Conservation (phyloP, 2,329 filamentous ascomycete genomes). For the Xylariaceae sp. region DNA sequence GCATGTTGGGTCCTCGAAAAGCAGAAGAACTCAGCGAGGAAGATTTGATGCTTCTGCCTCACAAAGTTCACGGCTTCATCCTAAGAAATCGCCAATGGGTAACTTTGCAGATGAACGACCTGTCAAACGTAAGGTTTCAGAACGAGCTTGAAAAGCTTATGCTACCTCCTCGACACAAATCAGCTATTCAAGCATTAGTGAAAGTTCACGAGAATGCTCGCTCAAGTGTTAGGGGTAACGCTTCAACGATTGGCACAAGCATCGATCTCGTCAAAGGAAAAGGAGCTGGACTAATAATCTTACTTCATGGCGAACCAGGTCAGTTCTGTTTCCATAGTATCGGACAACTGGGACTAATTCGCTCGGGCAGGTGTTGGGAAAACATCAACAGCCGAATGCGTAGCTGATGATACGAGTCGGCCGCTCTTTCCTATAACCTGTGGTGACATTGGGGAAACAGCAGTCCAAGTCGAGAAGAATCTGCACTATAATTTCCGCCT, state of each 20-base stretch:
- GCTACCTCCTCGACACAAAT: conserved; percentile 9
- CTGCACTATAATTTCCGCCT: conserved; percentile 6
- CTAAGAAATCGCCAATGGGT: conserved; percentile 8
- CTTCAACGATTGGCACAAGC: background rate
- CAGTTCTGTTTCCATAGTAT: background rate
- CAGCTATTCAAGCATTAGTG: conserved; percentile 10
- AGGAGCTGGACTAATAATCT: conserved; percentile 10
- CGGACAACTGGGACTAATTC: background rate
- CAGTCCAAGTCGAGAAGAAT: conserved; percentile 8
- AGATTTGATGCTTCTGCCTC: conserved; percentile 6
- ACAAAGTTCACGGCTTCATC: conserved; percentile 3
- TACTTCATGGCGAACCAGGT: conserved; percentile 16
- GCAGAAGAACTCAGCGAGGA: background rate
- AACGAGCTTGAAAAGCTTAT: conserved; percentile 10
- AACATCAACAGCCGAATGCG: conserved; percentile 16
- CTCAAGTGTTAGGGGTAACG: background rate
- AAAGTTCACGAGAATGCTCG: conserved; percentile 7
- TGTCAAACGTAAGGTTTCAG: conserved; percentile 5
- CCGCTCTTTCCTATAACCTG: conserved; percentile 16
- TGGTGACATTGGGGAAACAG: conserved; percentile 7
- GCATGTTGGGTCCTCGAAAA: background rate
- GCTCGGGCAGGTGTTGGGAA: conserved; percentile 11
- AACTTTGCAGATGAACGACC: background rate
- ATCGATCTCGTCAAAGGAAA: conserved; percentile 15
- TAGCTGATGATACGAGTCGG: conserved; percentile 12